Base-by-base conservation (phyloP, 176 grass and related monocot genomes). In the Tuctoria greenei region DNA sequence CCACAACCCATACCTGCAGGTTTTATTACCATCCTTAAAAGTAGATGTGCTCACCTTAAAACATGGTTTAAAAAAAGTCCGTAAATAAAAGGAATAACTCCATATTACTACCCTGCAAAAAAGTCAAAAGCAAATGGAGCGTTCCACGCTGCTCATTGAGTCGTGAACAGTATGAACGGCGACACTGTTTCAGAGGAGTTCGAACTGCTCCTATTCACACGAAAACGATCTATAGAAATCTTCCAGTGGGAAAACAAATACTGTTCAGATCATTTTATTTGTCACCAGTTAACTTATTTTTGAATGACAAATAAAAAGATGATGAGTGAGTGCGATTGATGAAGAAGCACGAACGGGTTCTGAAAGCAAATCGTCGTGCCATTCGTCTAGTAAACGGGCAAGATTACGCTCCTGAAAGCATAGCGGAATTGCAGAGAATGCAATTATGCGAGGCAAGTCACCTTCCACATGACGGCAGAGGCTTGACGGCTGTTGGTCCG, bases 401-500 rank as follows among this genome's bases (percentile, higher is more conserved):
- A 66, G 61, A 52, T 4, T 2, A 54, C 51, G 20, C 51, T 21
- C 51, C 51, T 27, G 0, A 7, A 14, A 7, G 5, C 7, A 2
- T 2, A 21, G 6, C 5, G 5, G 44, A 0, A 39, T 16, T 1
- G n/a, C n/a, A n/a, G n/a, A n/a, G n/a, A n/a, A n/a, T n/a, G n/a
- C n/a, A 44, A 44, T 11, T 72, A 21, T 12, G 41, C 9, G 23
- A 71, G 57, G 38, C 73, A 0, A 41, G 1, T 26, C 61, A 88
- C 86, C 86, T 80, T 45, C 63, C 66, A 26, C 69, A 2, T 15
- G 6, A 20, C n/a, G 64, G 42, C 24, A 20, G 52, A 17, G 47
- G 31, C 35, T 45, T 6, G 10, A 68, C 35, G 51, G 43, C 18
- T 13, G 8, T 15, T 4, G 40, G 9, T 4, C 38, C 69, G 9